These are phyloP conservation scores for Urostyla sp. DNA, from an alignment of 73 alveolate species.

Conservation along the genomic window DNA sequence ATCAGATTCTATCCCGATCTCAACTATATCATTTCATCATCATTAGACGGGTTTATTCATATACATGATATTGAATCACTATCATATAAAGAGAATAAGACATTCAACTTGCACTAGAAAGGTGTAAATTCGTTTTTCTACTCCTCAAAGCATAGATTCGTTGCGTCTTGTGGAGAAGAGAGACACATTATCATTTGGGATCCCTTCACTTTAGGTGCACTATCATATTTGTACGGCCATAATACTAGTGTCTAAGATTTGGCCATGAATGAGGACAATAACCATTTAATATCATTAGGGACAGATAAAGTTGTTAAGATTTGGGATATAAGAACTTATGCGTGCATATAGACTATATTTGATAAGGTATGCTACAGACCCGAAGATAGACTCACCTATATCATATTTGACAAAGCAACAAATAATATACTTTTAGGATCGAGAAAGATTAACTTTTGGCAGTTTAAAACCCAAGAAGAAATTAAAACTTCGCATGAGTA, in stretches of 20 bases:
- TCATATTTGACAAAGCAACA: slow-evolving; percentile 61
- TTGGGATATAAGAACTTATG: slow-evolving; percentile 83
- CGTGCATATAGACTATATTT: slow-evolving; percentile 78
- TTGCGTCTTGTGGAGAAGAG: slow-evolving; percentile 86
- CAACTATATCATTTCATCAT: slow-evolving; percentile 65
- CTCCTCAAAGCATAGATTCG: slow-evolving; percentile 70
- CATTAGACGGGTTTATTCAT: slow-evolving; percentile 74
- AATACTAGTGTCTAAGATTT: slow-evolving; percentile 74
- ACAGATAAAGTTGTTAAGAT: slow-evolving; percentile 82
- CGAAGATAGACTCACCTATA: slow-evolving; percentile 78
- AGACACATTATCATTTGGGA: slow-evolving; percentile 80
- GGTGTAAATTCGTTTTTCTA: slow-evolving; percentile 80
- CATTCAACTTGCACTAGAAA: slow-evolving; percentile 75
- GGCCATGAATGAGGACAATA: slow-evolving; percentile 75
- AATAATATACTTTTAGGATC: slow-evolving; percentile 71
- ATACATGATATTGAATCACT: slow-evolving; percentile 76
- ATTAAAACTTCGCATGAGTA: slow-evolving; percentile 79
- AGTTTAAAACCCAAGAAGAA: slow-evolving; percentile 79
- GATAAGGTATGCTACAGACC: slow-evolving; percentile 82
- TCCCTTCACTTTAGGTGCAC: slow-evolving; percentile 74
- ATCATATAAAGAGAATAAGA: slow-evolving; percentile 66
- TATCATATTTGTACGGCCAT: slow-evolving; percentile 68
- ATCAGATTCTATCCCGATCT: slow-evolving; percentile 74
- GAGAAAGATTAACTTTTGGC: slow-evolving; percentile 77
- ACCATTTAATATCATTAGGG: slow-evolving; percentile 76